Base-by-base conservation (phyloP, 805 yeast genomes). In the Jamesozyma lodderae region DNA sequence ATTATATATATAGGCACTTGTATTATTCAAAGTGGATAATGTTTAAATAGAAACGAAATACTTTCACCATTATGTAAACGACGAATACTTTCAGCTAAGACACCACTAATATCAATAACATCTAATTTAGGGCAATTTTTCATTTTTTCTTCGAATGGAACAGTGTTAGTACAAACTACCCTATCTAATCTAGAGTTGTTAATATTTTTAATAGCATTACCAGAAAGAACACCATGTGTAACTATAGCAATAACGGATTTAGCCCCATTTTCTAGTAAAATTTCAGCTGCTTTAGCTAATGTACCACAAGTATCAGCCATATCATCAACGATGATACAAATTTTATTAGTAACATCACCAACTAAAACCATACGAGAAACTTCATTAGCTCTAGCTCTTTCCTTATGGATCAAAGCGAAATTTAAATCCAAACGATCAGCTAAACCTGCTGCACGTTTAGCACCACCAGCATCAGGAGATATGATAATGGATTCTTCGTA, bases 261-360 rank as follows among this genome's bases (percentile, higher is more conserved):
- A 33, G 90, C 92, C 24, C 72, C 72, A 51, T 81, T 77, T 20
- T 74, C 78, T 42, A 82, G 56, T 39, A 83, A 65, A 11, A 79
- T 75, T 45, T 83, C 90, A 17, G 87, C 84, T 27, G 92, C 92
- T 61, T 82, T 83, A 38, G 80, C 83, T 46, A 83, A 64, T 15
- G 94, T 83, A 45, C 92, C 94, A 64, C 94, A 83, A 16, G 94
- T 83, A 58, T 83, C 94, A 33, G 92, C 92, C 87, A 83, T 83
- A 60, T 83, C 94, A 63, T 83, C 94, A 32, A 83, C 84, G 49
- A 83, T 74, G 39, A 83, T 67, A 65, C 92, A 83, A 35, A 77
- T 69, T 60, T 82, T 82, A 43, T 74, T 79, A 3, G 78, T 64
- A 26, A 83, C 94, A 63, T 83, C 92, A 54, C 94, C 94, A 36